Conservation (phyloP, 2,329 filamentous ascomycete species). For the Aspergillus ochraceus region DNA sequence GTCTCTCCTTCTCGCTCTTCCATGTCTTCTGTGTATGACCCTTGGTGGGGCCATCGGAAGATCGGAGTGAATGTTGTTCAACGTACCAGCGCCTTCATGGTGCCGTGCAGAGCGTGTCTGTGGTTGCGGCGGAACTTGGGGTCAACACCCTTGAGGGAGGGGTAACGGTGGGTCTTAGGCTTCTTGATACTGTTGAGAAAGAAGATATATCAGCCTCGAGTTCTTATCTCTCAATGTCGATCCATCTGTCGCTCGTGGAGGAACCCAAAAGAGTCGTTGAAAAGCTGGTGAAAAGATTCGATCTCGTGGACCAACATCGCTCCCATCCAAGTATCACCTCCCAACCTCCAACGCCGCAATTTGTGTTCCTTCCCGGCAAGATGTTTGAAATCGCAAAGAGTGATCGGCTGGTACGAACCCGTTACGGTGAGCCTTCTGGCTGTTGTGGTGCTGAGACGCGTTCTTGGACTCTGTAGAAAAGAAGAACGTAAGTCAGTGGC, state of each 20-base stretch:
- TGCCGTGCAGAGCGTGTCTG: slow-evolving; percentile 99
- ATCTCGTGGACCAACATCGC: not conserved
- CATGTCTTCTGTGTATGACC: not conserved
- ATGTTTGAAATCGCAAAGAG: not conserved
- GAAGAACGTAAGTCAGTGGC: slow-evolving; percentile 28
- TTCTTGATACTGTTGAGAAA: slow-evolving; percentile 85
- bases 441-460: slow-evolving; percentile 98
- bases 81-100: slow-evolving; percentile 94
- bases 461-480: slow-evolving; percentile 88
- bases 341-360: slow-evolving; percentile 12
- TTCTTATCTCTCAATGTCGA: not conserved
- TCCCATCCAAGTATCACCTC: not conserved
- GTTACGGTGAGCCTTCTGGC: slow-evolving; percentile 98
- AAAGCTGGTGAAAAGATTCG: not conserved
- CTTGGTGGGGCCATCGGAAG: not conserved
- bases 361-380: slow-evolving; percentile 1
- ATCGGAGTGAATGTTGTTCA: not conserved
- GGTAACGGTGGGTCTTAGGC: slow-evolving; percentile 98
- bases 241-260: not conserved
- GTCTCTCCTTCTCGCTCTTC: not conserved
- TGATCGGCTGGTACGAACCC: slow-evolving; percentile 65
- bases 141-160: slow-evolving; percentile 97
- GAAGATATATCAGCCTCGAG: slow-evolving; percentile 24
- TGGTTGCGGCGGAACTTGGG: slow-evolving; percentile 99
- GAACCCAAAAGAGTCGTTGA: not conserved